A percentile compares a stretch with the other conserved stretches of the same genome.
These are phyloP conservation scores for Penicillium sp. DNA, from an alignment of 2,329 filamentous ascomycete species.

Conservation along the genomic window DNA sequence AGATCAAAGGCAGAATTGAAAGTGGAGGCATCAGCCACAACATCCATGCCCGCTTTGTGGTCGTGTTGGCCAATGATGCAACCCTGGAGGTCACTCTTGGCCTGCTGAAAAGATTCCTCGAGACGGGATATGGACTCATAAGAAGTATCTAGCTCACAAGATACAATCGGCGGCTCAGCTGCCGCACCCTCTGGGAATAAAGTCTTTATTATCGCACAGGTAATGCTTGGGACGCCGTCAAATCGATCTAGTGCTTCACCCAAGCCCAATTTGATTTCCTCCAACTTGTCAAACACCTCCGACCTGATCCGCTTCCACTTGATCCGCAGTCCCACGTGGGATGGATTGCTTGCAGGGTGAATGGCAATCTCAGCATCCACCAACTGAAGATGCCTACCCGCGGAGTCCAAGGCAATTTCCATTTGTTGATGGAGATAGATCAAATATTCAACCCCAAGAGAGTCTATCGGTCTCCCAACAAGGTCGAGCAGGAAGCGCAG, in stretches of 20 bases:
- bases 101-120: not conserved
- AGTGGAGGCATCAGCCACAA: too few relatives aligned
- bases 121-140: not conserved
- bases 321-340: not conserved
- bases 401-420: not conserved
- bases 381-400: not conserved
- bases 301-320: not conserved
- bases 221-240: not conserved
- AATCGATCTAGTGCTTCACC: not conserved
- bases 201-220: not conserved
- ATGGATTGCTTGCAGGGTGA: not conserved
- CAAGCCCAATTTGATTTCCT: not conserved
- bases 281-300: not conserved
- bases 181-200: not conserved
- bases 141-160: not conserved
- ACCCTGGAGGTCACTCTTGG: not conserved
- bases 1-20: not conserved
- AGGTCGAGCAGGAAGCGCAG: not conserved
- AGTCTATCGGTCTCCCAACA: not conserved
- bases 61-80: not conserved
- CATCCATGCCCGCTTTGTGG: not conserved
- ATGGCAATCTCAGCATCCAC: conserved; percentile 1
- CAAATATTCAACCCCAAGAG: not conserved
- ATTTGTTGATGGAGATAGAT: not conserved
- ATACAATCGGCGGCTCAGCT: not conserved